phyloP scores from a whole-genome alignment of 2,329 filamentous ascomycete genomes.

The Cercospora canescens region DNA sequence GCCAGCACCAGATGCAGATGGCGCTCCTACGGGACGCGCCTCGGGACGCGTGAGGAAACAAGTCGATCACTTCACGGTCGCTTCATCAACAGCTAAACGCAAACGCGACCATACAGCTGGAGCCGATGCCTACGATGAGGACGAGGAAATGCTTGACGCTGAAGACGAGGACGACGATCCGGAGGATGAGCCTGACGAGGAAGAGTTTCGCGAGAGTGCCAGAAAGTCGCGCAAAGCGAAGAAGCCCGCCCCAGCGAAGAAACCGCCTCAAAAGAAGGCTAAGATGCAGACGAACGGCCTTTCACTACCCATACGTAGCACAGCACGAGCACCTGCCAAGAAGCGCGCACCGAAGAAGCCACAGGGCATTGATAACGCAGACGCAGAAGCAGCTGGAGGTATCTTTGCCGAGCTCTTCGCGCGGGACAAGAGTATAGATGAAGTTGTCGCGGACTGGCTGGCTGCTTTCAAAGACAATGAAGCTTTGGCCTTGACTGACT shows the following conservation, averaged over 20 bases:
- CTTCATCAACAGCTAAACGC: conserved; percentile 45
- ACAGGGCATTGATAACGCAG: conserved; percentile 52
- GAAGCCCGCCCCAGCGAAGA: conserved; percentile 34
- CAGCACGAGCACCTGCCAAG: conserved; percentile 39
- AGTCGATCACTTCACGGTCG: conserved; percentile 34
- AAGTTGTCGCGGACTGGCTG: conserved; percentile 60
- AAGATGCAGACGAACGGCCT: conserved; percentile 53
- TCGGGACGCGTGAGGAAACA: conserved; percentile 54
- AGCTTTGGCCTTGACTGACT: conserved; percentile 55
- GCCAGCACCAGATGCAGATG: conserved; percentile 37
- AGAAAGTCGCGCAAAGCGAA: conserved; percentile 23
- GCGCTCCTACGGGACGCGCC: conserved; percentile 58
- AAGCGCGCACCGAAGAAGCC: conserved; percentile 51
- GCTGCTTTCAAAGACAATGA: conserved; percentile 57
- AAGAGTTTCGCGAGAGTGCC: conserved; percentile 46
- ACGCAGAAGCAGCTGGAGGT: conserved; percentile 54
- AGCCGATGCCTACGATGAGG: conserved; percentile 36
- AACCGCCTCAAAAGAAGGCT: conserved; percentile 53
- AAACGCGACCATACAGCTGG: conserved; percentile 44
- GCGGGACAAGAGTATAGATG: conserved; percentile 54
- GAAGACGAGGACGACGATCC: conserved; percentile 35
- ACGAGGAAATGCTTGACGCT: conserved; percentile 38
- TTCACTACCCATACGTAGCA: conserved; percentile 57
- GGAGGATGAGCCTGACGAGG: conserved; percentile 47
- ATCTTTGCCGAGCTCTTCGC: conserved; percentile 64